A percentile compares a stretch with the other conserved stretches of the same genome.
phyloP scores from a whole-genome alignment of 78 protist genomes.

The Emiliania huxleyi region DNA sequence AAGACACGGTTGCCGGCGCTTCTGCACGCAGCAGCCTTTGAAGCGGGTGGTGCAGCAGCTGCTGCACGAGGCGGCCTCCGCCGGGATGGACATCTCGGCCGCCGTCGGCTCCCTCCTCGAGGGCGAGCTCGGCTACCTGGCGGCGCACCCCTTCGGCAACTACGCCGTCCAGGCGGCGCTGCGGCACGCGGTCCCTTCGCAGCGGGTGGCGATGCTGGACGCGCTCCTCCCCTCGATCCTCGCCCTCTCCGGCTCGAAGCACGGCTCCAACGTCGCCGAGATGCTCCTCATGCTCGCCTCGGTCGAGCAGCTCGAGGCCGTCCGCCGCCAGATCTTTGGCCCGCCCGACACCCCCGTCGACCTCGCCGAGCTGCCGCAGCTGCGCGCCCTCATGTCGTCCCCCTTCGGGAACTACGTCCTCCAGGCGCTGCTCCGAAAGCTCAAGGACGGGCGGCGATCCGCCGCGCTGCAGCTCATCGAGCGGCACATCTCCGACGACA shows the following conservation, averaged over 20 bases:
- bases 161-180: conserved; percentile 13
- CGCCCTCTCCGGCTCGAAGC: not conserved
- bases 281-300: not conserved
- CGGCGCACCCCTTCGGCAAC: not conserved
- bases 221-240: not conserved
- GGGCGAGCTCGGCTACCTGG: not conserved
- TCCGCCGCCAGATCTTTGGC: not conserved
- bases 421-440: not conserved
- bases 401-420: conserved; percentile 4
- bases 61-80: not conserved
- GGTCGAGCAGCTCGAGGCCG: not conserved
- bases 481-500: not conserved
- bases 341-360: not conserved
- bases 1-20: no score
- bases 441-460: not conserved
- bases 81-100: not conserved
- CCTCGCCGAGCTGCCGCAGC: not conserved
- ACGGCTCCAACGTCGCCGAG: conserved; percentile 16
- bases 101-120: not conserved
- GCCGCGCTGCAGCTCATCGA: not conserved
- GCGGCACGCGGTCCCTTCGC: not conserved
- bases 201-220: not conserved
- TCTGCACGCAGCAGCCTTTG: no score
- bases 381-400: not conserved
- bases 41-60: not conserved